phyloP scores from a whole-genome alignment of 495 filamentous ascomycete species.

The Peziza echinospora region DNA sequence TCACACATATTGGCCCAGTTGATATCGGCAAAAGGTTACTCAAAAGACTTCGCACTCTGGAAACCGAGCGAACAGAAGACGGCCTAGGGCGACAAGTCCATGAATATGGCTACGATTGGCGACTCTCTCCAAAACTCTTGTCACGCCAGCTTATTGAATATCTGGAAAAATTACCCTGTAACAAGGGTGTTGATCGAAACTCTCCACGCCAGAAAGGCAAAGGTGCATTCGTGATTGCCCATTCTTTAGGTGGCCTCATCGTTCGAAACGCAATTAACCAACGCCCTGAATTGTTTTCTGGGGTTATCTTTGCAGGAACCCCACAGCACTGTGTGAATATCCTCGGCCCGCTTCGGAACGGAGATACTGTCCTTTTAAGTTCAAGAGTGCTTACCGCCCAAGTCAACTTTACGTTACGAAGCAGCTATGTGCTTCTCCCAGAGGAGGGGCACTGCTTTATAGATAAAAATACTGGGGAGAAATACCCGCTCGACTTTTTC shows the following conservation, averaged over 20 bases:
- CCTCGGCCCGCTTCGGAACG: slow-evolving; percentile 71
- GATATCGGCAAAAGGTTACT: slow-evolving; percentile 71
- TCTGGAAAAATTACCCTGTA: slow-evolving; percentile 53
- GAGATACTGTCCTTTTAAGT: slow-evolving; percentile 74
- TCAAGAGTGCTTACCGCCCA: slow-evolving; percentile 81
- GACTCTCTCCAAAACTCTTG: slow-evolving; percentile 61
- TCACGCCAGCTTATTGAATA: slow-evolving; percentile 46
- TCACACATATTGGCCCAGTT: slow-evolving; percentile 76
- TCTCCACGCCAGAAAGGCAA: slow-evolving; percentile 28
- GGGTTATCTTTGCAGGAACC: slow-evolving; percentile 67
- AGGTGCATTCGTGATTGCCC: slow-evolving; percentile 67
- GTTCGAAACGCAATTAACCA: slow-evolving; percentile 78
- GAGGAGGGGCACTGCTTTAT: slow-evolving; percentile 80
- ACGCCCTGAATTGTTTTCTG: slow-evolving; percentile 66
- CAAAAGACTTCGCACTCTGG: slow-evolving; percentile 33
- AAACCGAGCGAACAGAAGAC: slow-evolving; percentile 38
- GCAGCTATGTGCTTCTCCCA: slow-evolving; percentile 64
- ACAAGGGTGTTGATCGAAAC: slow-evolving; percentile 18
- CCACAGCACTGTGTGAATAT: slow-evolving; percentile 80
- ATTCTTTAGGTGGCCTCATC: slow-evolving; percentile 77
- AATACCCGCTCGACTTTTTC: slow-evolving; percentile 74
- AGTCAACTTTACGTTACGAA: slow-evolving; percentile 83
- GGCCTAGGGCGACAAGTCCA: slow-evolving; percentile 48
- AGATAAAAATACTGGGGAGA: slow-evolving; percentile 57
- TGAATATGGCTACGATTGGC: slow-evolving; percentile 94